Evolutionary conservation across 2,329 filamentous ascomycete genomes (phyloP), one percentile per base, ranked within the genome.

Genomic region (Stachybotrys chlorohalonatus): DNA sequence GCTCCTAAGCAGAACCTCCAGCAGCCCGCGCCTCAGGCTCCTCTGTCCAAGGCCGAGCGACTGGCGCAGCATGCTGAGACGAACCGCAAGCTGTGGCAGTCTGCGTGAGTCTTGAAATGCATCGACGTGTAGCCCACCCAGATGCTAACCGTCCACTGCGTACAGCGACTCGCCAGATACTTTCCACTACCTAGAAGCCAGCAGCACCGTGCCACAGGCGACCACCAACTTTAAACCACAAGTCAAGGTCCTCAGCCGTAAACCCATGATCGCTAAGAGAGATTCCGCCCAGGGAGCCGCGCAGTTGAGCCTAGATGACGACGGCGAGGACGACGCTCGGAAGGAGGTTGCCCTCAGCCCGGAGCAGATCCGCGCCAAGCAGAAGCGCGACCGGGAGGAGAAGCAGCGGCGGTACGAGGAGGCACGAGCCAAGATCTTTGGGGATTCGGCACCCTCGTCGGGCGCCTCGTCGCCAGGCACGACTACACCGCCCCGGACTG

Each of bases 351-450:
- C 84, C 61, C 81, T 83, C 48, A 87, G 83, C 0, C 81, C 86
- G 4, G 89, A 93, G 63, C 87, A 96, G 73, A 81, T 91, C 39
- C 84, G 88, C 58, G 82, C 84, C 30, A 87, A 87, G 65, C 89
- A 92, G 53, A 84, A 90, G 67, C 80, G 82, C 51, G 90, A 95
- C 62, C 82, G 85, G 9, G 91, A 95, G 66, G 91, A 95, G 73
- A 96, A 94, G 74, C 89, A 95, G 74, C 85, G 85, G 55, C 87
- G 88, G 57, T 96, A 96, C 68, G 89, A 95, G 57, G 91, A 96
- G 73, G 89, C 86, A 6, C 81, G 93, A 32, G 90, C 93, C 63
- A 87, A 91, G 67, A 86, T 96, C 54, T 93, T 96, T 69, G 91
- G 91, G 17, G 83, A 82, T 39, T 73, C 75, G 9, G 74, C 70